Percentiles rank a stretch among this genome's conserved stretches.
Conservation (phyloP, 208 protist genomes). For the Leptomonas pyrrhocoris region DNA sequence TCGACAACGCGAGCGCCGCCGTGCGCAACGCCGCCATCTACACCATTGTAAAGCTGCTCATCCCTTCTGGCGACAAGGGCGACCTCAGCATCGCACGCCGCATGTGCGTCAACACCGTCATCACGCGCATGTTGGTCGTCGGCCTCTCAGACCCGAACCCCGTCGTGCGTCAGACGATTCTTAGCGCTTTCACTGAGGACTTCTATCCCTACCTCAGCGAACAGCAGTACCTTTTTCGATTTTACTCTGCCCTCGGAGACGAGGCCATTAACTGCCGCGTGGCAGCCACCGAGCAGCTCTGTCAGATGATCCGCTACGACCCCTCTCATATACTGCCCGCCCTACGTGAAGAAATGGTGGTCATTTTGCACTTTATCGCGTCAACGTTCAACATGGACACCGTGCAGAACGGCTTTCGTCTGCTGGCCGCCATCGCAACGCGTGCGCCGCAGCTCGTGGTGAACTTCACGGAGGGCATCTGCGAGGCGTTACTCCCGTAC, state of each 20-base stretch:
- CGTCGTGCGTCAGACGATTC: constrained; percentile 65
- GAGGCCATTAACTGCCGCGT: constrained; percentile 82
- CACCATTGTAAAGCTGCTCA: constrained; percentile 85
- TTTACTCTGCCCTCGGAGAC: constrained; percentile 83
- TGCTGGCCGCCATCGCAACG: constrained; percentile 68
- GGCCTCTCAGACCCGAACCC: constrained; percentile 78
- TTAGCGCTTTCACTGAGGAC: constrained; percentile 73
- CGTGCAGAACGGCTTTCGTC: constrained; percentile 65
- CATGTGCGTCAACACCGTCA: constrained; percentile 86
- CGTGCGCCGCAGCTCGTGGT: constrained; percentile 83
- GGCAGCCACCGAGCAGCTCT: constrained; percentile 76
- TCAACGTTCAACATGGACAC: constrained; percentile 56
- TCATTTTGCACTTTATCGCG: constrained; percentile 61
- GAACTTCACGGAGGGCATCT: constrained; percentile 74
- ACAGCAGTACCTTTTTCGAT: constrained; percentile 73
- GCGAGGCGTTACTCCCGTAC: constrained; percentile 56
- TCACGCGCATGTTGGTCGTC: constrained; percentile 82
- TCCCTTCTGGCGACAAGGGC: constrained; percentile 64
- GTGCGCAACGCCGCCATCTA: constrained; percentile 83
- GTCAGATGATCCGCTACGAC: constrained; percentile 82
- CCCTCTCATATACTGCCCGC: constrained; percentile 85
- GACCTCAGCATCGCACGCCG: constrained; percentile 79
- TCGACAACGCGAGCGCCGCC: constrained; percentile 67
- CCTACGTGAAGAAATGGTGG: constrained; percentile 76
- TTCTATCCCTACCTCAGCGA: constrained; percentile 90